Base-by-base conservation (phyloP, 371 early-diverging fungal species). In the Mucor velutinosus region DNA sequence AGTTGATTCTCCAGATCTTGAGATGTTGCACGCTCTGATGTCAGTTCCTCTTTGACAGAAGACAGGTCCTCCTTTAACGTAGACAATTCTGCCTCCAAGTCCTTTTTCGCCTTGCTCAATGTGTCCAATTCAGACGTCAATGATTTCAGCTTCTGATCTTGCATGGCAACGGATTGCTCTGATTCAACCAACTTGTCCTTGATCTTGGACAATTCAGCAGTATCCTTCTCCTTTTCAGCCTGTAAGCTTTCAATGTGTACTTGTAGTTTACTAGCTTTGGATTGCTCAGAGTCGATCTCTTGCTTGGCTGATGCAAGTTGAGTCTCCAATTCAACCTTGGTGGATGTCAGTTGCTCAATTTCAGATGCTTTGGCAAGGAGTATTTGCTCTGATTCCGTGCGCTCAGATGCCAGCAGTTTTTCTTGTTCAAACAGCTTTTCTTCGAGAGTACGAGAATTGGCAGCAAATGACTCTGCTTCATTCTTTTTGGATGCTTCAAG, bases 111-210 rank as follows among this genome's bases (percentile, higher is more conserved):
- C 19, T 60, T n/a, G 27, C 30, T 29, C 19, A 51, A 11, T 12
- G 51, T 45, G 3, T 53, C 35, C 1, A n/a, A 4, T 37, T 37
- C 37, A 14, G 37, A 37, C 14, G 3, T 37, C 37, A 35, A 12
- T 35, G 12, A 35, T 5, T 3, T 41, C 5, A 41, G 41, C 17
- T 15, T 41, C 6, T 41, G 7, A n/a, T 23, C 19, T 64, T 19
- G 10, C 7, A 2, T 45, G 35, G 57, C 23, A 33, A 56, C 25
- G 56, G 43, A 2, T 60, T 53, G 15, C 32, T n/a, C 6, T 53
- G 41, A 19, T 17, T 35, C 30, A 15, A 32, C 19, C 60, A 66
- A 49, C 25, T 66, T 53, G 37, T 60, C 53, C 29, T 66, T 37
- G 14, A 60, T 27, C 23, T 53, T 37, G 27, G 35, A 25, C 7